Base-by-base conservation (phyloP, 306 rosid genomes). In the Acacia melanoxylon region DNA sequence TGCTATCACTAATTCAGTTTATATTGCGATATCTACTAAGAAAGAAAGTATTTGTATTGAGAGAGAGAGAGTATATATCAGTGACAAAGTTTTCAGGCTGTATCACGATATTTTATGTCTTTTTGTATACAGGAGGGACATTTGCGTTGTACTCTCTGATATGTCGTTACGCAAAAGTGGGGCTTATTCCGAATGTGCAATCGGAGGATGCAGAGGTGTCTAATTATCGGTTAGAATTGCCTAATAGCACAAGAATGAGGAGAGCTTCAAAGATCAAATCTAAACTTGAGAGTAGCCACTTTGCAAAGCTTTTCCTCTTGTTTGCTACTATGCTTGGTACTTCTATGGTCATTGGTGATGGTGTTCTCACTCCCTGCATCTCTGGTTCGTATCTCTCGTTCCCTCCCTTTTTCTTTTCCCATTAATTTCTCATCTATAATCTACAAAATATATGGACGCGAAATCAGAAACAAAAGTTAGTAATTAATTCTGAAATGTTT, bases 321-420 rank as follows among this genome's bases (percentile, higher is more conserved):
- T 80, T 89, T 0, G 86, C 83, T 20, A 93, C 97, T 56, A 90
- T 91, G 94, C 97, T 90, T 25, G 94, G 98, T 9, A 90, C 94
- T 75, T 83, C 93, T 14, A 93, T 93, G 98, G 94, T 93, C 74
- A 91, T 93, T 51, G 98, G 98, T 1, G 97, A 93, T 37, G 98
- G 97, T 0, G 86, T 91, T 45, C 90, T 90, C 77, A 89, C 97
- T 73, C 97, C 97, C 75, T 94, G 90, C 84, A 91, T 91, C 4
- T 94, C 93, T 1, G 94, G 98, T 68, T 40, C 8, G 3, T 69
- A 12, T 8, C 2, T n/a, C 20, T 25, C 27, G 8, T 8, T 59
- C 12, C 24, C 2, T 12, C 40, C 33, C 1, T 14, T 16, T 41
- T 5, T 11, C 62, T 31, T 10, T 40, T 40, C 10, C 46, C 40